phyloP scores from a whole-genome alignment of 2,329 filamentous ascomycete genomes.

The Penicillium sp. region DNA sequence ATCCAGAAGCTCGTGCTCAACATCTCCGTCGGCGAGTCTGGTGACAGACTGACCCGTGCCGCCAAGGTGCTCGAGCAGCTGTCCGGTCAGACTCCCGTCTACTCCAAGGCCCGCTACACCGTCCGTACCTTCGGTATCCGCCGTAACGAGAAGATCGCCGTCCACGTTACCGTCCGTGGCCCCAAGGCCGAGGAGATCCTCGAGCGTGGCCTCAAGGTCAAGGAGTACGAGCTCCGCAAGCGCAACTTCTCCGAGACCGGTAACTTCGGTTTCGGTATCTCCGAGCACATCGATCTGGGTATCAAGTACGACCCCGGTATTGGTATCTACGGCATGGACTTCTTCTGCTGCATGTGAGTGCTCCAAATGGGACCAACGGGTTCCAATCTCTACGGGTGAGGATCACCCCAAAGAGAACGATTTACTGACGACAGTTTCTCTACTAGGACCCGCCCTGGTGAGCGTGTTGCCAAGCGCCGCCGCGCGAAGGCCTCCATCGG shows the following conservation, averaged over 20 bases:
- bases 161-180: conserved; percentile 98
- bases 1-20: conserved; percentile 99
- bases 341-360: conserved; percentile 98
- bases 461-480: conserved; percentile 94
- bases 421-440: conserved; percentile 34
- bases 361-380: background rate
- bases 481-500: conserved; percentile 86
- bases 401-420: background rate
- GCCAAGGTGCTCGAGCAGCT: conserved; percentile 99
- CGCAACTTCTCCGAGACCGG: conserved; percentile 99
- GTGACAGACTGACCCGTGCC: conserved; percentile 99
- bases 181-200: conserved; percentile 99
- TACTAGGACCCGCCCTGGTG: conserved; percentile 84
- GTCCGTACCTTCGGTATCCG: conserved; percentile 99
- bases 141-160: conserved; percentile 99
- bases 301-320: conserved; percentile 99
- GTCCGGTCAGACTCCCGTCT: conserved; percentile 98
- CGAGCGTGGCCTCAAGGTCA: conserved; percentile 99
- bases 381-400: background rate
- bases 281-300: conserved; percentile 99
- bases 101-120: conserved; percentile 99
- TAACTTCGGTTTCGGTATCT: conserved; percentile 99
- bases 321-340: conserved; percentile 99
- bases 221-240: conserved; percentile 99
- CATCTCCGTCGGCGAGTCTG: conserved; percentile 99